phyloP scores from a whole-genome alignment of 2,329 filamentous ascomycete species.

The Cladosporium oxysporum region DNA sequence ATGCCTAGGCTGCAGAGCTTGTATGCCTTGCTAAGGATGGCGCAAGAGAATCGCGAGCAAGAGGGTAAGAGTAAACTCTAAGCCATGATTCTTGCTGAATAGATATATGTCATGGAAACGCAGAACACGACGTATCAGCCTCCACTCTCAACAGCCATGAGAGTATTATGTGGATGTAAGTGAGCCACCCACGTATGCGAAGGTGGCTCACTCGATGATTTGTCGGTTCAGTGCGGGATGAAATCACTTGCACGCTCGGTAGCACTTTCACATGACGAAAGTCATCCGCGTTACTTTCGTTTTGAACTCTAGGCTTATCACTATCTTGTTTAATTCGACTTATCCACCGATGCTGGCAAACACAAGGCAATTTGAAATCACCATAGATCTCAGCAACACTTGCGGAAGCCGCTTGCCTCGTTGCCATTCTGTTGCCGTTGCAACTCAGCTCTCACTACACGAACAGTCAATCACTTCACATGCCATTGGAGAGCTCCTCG shows the following conservation, averaged over 20 bases:
- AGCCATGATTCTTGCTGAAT: background rate
- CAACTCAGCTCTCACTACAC: background rate
- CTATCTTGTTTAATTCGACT: background rate
- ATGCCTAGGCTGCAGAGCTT: conserved; percentile 67
- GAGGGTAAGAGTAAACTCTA: conserved; percentile 31
- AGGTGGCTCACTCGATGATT: background rate
- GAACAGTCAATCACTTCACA: background rate
- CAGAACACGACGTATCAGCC: background rate
- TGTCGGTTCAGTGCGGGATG: background rate
- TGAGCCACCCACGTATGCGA: background rate
- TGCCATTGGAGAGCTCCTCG: background rate
- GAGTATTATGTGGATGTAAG: background rate
- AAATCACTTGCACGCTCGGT: background rate
- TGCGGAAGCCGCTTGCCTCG: background rate
- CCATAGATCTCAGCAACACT: background rate
- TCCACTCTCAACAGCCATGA: background rate
- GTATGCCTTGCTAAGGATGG: conserved; percentile 66
- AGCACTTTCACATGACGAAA: background rate
- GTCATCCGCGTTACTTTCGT: background rate
- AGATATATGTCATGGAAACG: background rate
- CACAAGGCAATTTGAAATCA: background rate
- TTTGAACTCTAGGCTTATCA: background rate
- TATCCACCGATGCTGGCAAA: background rate
- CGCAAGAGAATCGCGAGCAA: conserved; percentile 56
- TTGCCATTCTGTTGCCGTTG: background rate